A percentile compares a stretch with the other conserved stretches of the same genome.
Evolutionary conservation across 352 stramenopile species (phyloP).

Genomic region (Globisporangium megalacanthum): DNA sequence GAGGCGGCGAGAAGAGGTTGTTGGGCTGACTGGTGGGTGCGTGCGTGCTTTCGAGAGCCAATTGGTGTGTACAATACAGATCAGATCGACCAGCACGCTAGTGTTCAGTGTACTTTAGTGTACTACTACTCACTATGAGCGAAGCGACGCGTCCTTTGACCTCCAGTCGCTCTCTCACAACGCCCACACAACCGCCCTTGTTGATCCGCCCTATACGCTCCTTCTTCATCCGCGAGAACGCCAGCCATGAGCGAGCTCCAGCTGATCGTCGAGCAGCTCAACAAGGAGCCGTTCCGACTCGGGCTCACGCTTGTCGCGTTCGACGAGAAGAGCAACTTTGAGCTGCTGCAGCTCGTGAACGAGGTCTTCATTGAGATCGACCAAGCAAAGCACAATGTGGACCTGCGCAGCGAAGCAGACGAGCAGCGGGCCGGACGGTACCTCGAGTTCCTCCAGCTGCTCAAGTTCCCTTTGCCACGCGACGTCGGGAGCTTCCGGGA

Average conservation of each 20-base stretch:
- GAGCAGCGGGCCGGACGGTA: conserved; percentile 78
- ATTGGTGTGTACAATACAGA: conserved; percentile 24
- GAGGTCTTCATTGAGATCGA: conserved; percentile 91
- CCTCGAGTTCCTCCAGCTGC: conserved; percentile 89
- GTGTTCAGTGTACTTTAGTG: conserved; percentile 2
- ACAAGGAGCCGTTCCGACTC: conserved; percentile 90
- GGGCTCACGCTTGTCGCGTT: conserved; percentile 90
- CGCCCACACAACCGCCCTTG: no score
- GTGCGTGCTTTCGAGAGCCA: conserved; percentile 6
- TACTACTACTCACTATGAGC: neutral
- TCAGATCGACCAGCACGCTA: conserved; percentile 18
- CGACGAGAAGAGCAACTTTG: conserved; percentile 91
- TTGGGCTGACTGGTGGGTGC: conserved; percentile 8
- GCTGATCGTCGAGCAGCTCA: conserved; percentile 91
- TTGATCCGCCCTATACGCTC: neutral
- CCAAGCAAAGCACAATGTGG: conserved; percentile 63
- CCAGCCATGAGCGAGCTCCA: conserved; percentile 86
- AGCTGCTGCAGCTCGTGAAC: conserved; percentile 92
- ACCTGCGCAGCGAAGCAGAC: conserved; percentile 79
- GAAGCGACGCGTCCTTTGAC: conserved; percentile 8
- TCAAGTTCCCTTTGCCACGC: conserved; percentile 89
- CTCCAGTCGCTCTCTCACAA: no score
- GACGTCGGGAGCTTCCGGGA: conserved; percentile 74
- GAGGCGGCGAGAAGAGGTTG: neutral
- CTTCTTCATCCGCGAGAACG: neutral